A percentile compares a stretch with the other conserved stretches of the same genome.
These are phyloP conservation scores for Sanguinoderma infundibulare DNA, from an alignment of 1,284 basidiomycete genomes.

Conservation along the genomic window DNA sequence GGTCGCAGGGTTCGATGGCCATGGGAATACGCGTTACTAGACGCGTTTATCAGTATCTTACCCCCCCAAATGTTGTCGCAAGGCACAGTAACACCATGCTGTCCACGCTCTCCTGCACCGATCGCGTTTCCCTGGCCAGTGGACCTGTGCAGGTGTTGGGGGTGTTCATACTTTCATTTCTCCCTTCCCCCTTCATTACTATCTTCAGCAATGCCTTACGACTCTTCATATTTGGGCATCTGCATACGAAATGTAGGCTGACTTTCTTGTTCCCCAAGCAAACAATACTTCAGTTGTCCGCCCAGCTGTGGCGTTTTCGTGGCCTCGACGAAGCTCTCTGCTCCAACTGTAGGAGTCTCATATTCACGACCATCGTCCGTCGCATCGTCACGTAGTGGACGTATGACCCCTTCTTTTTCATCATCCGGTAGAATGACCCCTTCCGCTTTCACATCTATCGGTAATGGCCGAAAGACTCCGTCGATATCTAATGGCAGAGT, in stretches of 20 bases:
- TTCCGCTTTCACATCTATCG: constrained; percentile 25
- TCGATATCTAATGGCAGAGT: constrained; percentile 43
- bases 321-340: constrained; percentile 78
- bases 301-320: constrained; percentile 92
- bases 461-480: constrained; percentile 35
- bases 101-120: background rate
- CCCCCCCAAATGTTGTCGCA: background rate
- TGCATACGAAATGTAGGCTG: background rate
- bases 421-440: constrained; percentile 36
- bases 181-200: background rate
- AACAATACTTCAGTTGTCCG: constrained; percentile 87
- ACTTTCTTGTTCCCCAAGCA: constrained; percentile 43
- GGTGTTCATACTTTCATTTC: background rate
- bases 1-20: background rate
- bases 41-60: background rate
- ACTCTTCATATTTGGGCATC: background rate
- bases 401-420: constrained; percentile 51
- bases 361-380: constrained; percentile 77
- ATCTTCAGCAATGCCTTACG: background rate
- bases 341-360: constrained; percentile 67
- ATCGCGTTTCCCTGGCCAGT: background rate
- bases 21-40: background rate
- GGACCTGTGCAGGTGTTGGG: background rate
- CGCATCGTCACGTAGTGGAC: constrained; percentile 71
- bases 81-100: background rate